Base-by-base conservation (phyloP, 306 rosid genomes). In the Alnus rubra region DNA sequence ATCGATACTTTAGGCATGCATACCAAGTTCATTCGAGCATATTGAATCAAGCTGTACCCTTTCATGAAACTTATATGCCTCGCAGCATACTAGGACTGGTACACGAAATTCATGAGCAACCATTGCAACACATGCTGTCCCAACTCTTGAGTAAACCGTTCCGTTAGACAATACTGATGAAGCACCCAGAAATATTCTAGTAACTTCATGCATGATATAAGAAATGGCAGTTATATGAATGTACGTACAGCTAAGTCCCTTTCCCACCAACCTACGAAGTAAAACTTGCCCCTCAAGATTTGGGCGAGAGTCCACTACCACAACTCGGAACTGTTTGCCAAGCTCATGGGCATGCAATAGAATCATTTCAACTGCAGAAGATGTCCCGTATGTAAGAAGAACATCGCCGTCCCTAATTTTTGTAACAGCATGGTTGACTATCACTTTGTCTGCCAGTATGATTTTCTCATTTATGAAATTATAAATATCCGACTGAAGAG, bases 31-130 rank as follows among this genome's bases (percentile, higher is more conserved):
- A 33, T 88, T 88, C 0, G 92, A 88, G 82, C 92, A 88, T 74
- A 88, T 86, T 75, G 92, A 88, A 75, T 88, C 92, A 64, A 88
- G 83, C 76, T 86, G 92, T 9, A 88, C 92, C 83, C 92, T 86
- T 73, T 88, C 92, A 54, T 86, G 92, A 79, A 88, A 88, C 80
- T 88, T 88, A 84, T 88, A 88, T 45, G 92, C 89, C 82, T 88
- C 92, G 4, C 92, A 88, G 72, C 92, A 88, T 37, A 88, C 88
- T 49, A 88, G 77, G 78, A 88, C 92, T 59, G 89, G 92, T 37
- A 88, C 89, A 60, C 71, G 88, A 74, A 82, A 84, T 37, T 81
- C 86, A 82, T 88, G 88, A 80, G 92, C 89, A 77, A 86, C 92
- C 92, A 88, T 88, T 31, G 92, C 92, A 79, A 88, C 85, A 77